Evolutionary conservation across 2,329 filamentous ascomycete species (phyloP), one percentile per base, ranked within the genome.

Genomic region (Corniculantispora saksenae): DNA sequence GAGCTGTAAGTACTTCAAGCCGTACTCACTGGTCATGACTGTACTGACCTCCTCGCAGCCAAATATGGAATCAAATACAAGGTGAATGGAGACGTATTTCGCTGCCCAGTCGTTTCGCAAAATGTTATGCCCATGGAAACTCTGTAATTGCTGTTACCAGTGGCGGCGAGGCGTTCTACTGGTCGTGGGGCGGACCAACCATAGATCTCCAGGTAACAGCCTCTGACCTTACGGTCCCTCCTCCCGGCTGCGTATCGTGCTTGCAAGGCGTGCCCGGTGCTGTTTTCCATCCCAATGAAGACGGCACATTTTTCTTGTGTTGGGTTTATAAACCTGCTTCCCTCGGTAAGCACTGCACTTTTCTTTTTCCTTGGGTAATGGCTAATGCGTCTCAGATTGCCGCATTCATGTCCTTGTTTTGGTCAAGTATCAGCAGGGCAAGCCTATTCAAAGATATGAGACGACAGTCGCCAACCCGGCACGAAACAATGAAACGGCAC

Each of bases 81-180:
- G 12, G 23, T 15, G 63, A 65, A 47, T 65, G 63, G 63, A 45
- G 50, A 35, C 56, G 63, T 3, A 29, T 65, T 38, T 55, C 63
- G 35, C 29, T 65, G 13, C 63, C 63, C 3, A 27, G 48, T 3
- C 56, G 63, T 19, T 61, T 60, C 15, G 63, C 56, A 12, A 65
- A 61, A 29, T 65, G 63, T 21, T 65, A 65, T 45, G 63, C 57
- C 13, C 40, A 55, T 21, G 50, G 32, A 12, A 12, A 19, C 23
- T 15, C 47, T 7, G 40, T 65, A 21, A 17, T 65, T 23, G 40
- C 32, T 6, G n/a, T 65, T 1, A 65, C 63, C 6, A 48, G n/a
- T 17, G 56, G n/a, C 12, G 63, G 63, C 13, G 48, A 61, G 23
- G 63, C 56, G 10, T 65, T 65, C 27, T 23, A 60, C 47, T 65